Evolutionary conservation across 164 flowering plant genomes (phyloP), one percentile per base, ranked within the genome.

Genomic region (Vitis vinifera): DNA sequence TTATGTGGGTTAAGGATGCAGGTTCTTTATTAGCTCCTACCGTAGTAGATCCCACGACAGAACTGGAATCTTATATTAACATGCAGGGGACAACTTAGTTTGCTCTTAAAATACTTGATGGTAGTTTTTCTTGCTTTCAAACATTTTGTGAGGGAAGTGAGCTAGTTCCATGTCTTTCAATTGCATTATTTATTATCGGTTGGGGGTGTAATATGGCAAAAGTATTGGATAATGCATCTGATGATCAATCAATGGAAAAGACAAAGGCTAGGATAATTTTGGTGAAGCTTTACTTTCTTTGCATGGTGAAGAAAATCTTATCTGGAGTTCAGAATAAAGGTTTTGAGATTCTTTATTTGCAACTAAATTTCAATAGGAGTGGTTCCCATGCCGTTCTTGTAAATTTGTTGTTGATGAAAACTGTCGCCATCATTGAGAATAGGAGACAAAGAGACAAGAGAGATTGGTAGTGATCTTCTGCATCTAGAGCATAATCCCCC

Each of bases 191-290:
- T 77, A 65, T 88, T 2, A 80, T 90, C 73, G 84, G 82, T 59
- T 91, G 96, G 97, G 99, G 93, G 72, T 72, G 51, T 71, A 70
- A 80, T 65, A 74, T 89, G 83, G 51, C 66, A 66, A 19, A 68
- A 69, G 68, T 60, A 12, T 56, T 61, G 9, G 71, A 63, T 74
- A 60, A 75, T 65, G 62, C 63, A 10, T 37, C 68, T 68, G 73
- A 76, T 71, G 77, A 66, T 44, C 79, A 77, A 62, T 68, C 72
- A 7, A 52, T 9, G 58, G 62, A 59, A 62, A 63, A 60, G 51
- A 27, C 65, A 37, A 68, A 73, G 67, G 48, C 67, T 10, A 82
- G 86, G 67, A 49, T 79, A 71, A 60, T 3, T 77, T 91, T 70
- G 78, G 88, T 68, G 79, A 87, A 77, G 68, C 77, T 14, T 55